phyloP scores from a whole-genome alignment of 768 basidiomycete genomes.

The Lentinula raphanica region DNA sequence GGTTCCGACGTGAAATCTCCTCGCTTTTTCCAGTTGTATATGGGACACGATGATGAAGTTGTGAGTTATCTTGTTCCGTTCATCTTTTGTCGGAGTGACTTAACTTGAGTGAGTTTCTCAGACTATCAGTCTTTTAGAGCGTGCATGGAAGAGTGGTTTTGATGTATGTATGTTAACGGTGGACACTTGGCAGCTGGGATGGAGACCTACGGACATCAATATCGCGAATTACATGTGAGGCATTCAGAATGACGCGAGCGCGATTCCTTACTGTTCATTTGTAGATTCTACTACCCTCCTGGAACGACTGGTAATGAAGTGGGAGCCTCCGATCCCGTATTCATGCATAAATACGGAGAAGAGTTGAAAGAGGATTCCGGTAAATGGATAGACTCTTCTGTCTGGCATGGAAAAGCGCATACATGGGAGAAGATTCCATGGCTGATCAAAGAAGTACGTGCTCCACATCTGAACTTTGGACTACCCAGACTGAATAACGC shows the following conservation, averaged over 20 bases:
- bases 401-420: slow-evolving; percentile 48
- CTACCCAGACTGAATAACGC: neutral
- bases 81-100: neutral
- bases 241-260: neutral
- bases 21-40: slow-evolving; percentile 53
- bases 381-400: slow-evolving; percentile 43
- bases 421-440: slow-evolving; percentile 48
- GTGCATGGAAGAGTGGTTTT: slow-evolving; percentile 43
- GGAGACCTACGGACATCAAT: slow-evolving; percentile 44
- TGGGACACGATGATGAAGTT: slow-evolving; percentile 49
- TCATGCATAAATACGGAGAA: slow-evolving; percentile 40
- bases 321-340: slow-evolving; percentile 43
- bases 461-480: neutral
- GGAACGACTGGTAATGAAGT: slow-evolving; percentile 40
- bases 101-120: slow-evolving; percentile 1
- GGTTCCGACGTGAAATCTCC: slow-evolving; percentile 31
- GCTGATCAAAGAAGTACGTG: slow-evolving; percentile 36
- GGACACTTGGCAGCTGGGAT: slow-evolving; percentile 48
- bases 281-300: slow-evolving; percentile 35
- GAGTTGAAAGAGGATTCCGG: slow-evolving; percentile 37
- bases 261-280: neutral
- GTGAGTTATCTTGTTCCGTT: slow-evolving; percentile 18
- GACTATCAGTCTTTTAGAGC: slow-evolving; percentile 41
- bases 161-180: slow-evolving; percentile 42
- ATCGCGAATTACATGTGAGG: slow-evolving; percentile 43